A percentile compares a stretch with the other conserved stretches of the same genome.
phyloP scores from a whole-genome alignment of 2,329 filamentous ascomycete genomes.

The Talaromyces sp. region DNA sequence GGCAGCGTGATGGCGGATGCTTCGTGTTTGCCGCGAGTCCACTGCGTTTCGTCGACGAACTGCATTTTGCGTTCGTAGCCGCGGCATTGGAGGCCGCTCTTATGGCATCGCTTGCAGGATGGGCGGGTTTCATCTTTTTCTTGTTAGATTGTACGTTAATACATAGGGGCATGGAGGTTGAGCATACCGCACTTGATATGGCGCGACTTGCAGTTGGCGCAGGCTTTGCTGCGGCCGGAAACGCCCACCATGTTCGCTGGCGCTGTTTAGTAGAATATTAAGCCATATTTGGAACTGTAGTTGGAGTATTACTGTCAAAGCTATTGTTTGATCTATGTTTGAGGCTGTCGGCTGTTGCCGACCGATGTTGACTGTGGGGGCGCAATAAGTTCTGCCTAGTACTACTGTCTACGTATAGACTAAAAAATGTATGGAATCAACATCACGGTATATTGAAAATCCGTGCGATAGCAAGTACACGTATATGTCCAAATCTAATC shows the following conservation, averaged over 20 bases:
- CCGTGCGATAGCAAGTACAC: neutral
- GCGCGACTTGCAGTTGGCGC: neutral
- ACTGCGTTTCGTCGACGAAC: conserved; percentile 1
- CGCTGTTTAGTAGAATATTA: neutral
- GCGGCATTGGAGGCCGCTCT: neutral
- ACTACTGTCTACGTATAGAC: too few relatives aligned
- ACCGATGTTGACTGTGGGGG: neutral
- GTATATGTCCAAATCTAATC: neutral
- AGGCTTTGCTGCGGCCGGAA: neutral
- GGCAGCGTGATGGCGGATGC: neutral
- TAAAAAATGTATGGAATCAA: neutral
- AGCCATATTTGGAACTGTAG: neutral
- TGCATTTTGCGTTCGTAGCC: neutral
- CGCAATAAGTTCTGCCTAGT: neutral
- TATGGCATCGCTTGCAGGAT: neutral
- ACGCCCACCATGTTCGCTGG: neutral
- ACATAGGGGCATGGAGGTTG: neutral
- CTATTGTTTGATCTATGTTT: neutral
- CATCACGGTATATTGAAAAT: neutral
- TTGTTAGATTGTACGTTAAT: neutral
- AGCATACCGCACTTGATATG: conserved; percentile 1
- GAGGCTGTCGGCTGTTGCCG: neutral
- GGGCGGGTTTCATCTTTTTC: neutral
- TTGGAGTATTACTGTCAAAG: too few relatives aligned
- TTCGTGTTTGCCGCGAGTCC: neutral